Conservation (phyloP, 2,329 filamentous ascomycete genomes). For the Paraphaeosphaeria minitans region DNA sequence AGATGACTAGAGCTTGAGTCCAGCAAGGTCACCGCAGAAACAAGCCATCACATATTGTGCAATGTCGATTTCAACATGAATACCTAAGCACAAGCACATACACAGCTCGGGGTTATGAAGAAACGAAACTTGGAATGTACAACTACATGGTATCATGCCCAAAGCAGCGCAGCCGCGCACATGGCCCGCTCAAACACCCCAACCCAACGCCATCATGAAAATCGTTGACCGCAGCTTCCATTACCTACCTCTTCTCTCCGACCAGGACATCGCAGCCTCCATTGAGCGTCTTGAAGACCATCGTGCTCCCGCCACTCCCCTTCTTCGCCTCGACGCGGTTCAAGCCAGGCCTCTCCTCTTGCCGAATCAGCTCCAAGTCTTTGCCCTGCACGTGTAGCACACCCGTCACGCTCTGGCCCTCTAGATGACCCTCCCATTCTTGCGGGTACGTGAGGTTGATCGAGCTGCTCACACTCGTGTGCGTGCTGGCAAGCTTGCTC, state of each 20-base stretch:
- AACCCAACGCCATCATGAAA: constrained; percentile 7
- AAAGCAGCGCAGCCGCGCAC: background rate
- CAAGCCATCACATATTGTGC: too few relatives aligned
- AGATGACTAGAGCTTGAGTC: too few relatives aligned
- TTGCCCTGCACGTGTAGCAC: constrained; percentile 46
- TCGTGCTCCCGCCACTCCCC: constrained; percentile 39
- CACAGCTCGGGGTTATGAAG: background rate
- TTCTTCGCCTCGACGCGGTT: constrained; percentile 49
- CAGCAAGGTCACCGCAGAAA: background rate
- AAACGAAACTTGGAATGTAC: background rate
- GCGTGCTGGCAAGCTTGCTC: constrained; percentile 37
- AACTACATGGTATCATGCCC: constrained; percentile 14
- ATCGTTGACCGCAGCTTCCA: constrained; percentile 8
- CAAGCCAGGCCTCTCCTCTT: constrained; percentile 33
- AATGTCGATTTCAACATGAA: background rate
- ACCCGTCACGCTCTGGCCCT: constrained; percentile 46
- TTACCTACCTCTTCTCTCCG: constrained; percentile 30
- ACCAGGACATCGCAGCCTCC: constrained; percentile 41
- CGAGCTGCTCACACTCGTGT: constrained; percentile 44
- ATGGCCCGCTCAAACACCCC: background rate
- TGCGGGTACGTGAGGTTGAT: constrained; percentile 48
- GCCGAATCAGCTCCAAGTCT: constrained; percentile 40
- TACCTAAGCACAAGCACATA: constrained; percentile 9
- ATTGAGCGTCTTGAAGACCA: constrained; percentile 43
- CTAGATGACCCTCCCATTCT: constrained; percentile 50